Base-by-base conservation (phyloP, 345 rosid genomes). In the Psidium guajava region DNA sequence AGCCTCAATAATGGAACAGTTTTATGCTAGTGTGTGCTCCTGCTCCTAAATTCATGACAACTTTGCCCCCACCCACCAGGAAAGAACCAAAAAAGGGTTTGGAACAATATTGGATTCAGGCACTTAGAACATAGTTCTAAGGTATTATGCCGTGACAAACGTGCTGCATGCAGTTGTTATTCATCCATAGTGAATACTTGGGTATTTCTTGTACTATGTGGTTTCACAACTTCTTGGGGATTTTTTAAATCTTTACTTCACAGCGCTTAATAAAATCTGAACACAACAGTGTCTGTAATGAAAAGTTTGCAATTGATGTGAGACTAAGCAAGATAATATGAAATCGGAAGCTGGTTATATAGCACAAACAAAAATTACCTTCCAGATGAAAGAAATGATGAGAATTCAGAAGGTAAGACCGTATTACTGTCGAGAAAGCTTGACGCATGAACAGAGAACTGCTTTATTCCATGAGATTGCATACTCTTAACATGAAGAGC, bases 381-480 rank as follows among this genome's bases (percentile, higher is more conserved):
- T 89, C 91, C 96, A 0, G 91, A 90, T 44, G 89, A 89, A 85
- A 96, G 93, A 89, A 95, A 93, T 44, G 94, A 92, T 82, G 86
- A 82, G 85, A 96, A 90, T 77, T 91, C 89, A 81, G 82, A 28
- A 84, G 91, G 94, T 11, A 91, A 84, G 40, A 91, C 83, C 54
- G 86, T 86, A 85, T 89, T 83, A 87, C 57, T 85, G 85, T 90
- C 97, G 82, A 83, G 75, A 92, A 95, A 89, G 89, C 87, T 90
- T 84, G 96, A 93, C 53, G 91, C 82, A 84, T 83, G 89, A 85
- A 95, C 84, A 14, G 95, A 90, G 85, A 96, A 93, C 87, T 88
- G 91, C 49, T 90, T 91, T 83, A 95, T 88, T 84, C 90, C 89
- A 77, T 87, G 94, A 74, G 86, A 84, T 86, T 88, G 89, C 80